Evolutionary conservation across 768 basidiomycete species (phyloP), one percentile per base, ranked within the genome.

Genomic region (Lyophyllum decastes): DNA sequence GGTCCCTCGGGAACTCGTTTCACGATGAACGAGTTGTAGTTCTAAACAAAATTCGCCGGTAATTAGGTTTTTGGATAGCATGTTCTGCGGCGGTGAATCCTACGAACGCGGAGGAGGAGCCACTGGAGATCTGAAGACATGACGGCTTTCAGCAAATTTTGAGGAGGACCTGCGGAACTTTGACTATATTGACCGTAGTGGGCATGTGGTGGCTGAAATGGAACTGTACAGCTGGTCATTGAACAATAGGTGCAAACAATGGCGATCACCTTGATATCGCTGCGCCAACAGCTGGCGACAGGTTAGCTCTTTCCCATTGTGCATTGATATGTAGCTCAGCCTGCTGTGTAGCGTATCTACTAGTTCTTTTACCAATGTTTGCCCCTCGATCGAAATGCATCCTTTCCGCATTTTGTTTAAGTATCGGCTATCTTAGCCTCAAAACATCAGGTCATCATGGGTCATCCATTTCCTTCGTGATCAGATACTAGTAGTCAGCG

Each of bases 111-210:
- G 73, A 92, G 76, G 61, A 96, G 88, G 72, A 94, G 88, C 94
- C 94, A 96, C 79, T 95, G 84, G 75, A 96, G 91, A 74, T 95
- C 93, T 80, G 78, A 71, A 68, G 92, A 92, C 92, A 94, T 94
- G 71, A 76, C 85, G 78, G n/a, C n/a, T n/a, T n/a, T n/a, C n/a
- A n/a, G n/a, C n/a, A n/a, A 66, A 55, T 61, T 41, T 56, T 58
- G 52, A n/a, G 60, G 59, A 55, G 11, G 46, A 46, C 48, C 60
- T 58, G 57, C 45, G 34, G 25, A 51, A 63, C 55, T 63, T 63
- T 64, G 52, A 49, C 52, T 60, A 50, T 49, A 57, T 51, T 64
- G 64, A 59, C 4, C 30, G 65, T 62, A 55, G 60, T 50, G 54
- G 66, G 49, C 52, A 34, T n/a, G 26, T n/a, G 58, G 75, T 76